Conservation (phyloP, 345 rosid genomes). For the Salix udensis region DNA sequence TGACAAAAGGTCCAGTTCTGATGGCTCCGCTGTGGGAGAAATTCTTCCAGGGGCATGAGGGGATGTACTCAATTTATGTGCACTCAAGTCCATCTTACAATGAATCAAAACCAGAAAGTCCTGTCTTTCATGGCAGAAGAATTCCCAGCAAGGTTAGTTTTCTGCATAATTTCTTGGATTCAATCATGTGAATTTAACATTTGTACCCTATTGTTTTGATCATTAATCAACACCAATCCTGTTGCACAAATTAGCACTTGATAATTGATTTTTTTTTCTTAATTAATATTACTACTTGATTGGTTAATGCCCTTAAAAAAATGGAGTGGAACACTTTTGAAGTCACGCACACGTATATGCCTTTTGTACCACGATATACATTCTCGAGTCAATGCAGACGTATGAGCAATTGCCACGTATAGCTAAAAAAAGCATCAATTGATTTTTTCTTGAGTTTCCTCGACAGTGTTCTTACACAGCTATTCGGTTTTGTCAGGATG, state of each 20-base stretch:
- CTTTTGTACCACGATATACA: neutral
- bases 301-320: neutral
- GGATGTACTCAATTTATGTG: conserved; percentile 61
- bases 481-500: conserved; percentile 34
- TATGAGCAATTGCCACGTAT: neutral
- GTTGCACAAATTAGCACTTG: neutral
- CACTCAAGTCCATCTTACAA: conserved; percentile 61
- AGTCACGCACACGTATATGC: neutral
- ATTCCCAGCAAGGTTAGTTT: conserved; percentile 68
- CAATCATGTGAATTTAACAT: neutral
- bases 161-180: neutral
- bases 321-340: neutral
- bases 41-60: conserved; percentile 57
- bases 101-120: conserved; percentile 34
- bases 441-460: neutral
- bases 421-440: neutral
- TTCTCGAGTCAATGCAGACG: too few species aligned
- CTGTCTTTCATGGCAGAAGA: conserved; percentile 56
- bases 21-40: conserved; percentile 75
- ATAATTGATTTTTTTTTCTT: neutral
- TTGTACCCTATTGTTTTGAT: neutral
- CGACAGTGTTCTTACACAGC: neutral
- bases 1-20: conserved; percentile 56
- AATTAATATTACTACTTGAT: neutral
- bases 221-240: neutral